Evolutionary conservation across 768 basidiomycete species (phyloP).

Genomic region (Psilocybe tampanensis): DNA sequence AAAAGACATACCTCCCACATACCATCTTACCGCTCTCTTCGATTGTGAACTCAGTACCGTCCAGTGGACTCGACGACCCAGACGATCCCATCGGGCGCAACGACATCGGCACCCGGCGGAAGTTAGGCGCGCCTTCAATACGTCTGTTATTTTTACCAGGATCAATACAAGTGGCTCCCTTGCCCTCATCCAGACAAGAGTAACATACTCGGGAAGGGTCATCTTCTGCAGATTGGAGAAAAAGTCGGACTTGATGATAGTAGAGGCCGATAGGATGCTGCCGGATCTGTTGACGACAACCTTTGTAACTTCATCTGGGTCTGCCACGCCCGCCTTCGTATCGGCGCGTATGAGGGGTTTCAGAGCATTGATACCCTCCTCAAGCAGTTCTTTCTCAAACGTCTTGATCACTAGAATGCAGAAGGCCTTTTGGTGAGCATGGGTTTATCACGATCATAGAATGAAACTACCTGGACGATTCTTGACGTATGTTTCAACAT

Average conservation of each 20-base stretch:
- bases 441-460: background rate
- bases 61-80: no score
- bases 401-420: constrained; percentile 80
- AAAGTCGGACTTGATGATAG: constrained; percentile 95
- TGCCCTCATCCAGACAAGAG: background rate
- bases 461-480: constrained; percentile 70
- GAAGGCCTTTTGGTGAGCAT: background rate
- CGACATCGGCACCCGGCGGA: no score
- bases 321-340: constrained; percentile 65
- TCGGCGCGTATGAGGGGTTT: constrained; percentile 81
- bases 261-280: constrained; percentile 84
- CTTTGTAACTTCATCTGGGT: constrained; percentile 89
- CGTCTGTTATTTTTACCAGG: constrained; percentile 34
- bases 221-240: constrained; percentile 95
- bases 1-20: no score
- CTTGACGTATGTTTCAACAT: constrained; percentile 82
- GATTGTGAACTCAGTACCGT: no score
- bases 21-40: no score
- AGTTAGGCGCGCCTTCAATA: no score
- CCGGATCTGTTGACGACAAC: constrained; percentile 86
- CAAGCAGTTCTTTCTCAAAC: constrained; percentile 86
- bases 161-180: background rate
- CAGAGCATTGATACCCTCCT: constrained; percentile 76
- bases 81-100: no score
- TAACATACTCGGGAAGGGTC: constrained; percentile 84